phyloP scores from a whole-genome alignment of 345 rosid species.

The Conringia planisiliqua region DNA sequence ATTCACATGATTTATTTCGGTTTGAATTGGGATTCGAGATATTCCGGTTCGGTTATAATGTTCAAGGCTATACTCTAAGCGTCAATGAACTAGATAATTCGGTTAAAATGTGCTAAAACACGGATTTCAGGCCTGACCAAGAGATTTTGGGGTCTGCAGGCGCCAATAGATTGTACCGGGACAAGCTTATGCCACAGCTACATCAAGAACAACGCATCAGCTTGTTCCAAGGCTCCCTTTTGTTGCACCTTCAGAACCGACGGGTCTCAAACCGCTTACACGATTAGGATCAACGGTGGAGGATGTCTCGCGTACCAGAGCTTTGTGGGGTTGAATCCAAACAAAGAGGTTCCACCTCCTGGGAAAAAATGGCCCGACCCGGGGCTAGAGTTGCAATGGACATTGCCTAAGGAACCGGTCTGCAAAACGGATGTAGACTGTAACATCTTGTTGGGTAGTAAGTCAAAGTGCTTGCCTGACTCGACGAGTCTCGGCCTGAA shows the following conservation, averaged over 20 bases:
- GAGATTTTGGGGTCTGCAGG: slow-evolving; percentile 32
- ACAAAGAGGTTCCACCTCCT: slow-evolving; percentile 20
- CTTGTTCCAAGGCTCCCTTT: slow-evolving; percentile 35
- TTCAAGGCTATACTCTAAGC: background rate
- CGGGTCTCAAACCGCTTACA: slow-evolving; percentile 36
- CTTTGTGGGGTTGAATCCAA: slow-evolving; percentile 32
- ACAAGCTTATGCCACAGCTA: slow-evolving; percentile 49
- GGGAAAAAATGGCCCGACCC: slow-evolving; percentile 39
- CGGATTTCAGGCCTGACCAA: slow-evolving; percentile 28
- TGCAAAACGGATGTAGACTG: slow-evolving; percentile 50
- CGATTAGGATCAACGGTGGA: slow-evolving; percentile 32
- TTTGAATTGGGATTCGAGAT: background rate
- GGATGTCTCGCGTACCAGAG: slow-evolving; percentile 56
- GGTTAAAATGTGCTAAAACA: slow-evolving; percentile 5
- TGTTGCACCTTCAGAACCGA: slow-evolving; percentile 48
- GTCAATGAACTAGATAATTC: background rate
- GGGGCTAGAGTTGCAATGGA: slow-evolving; percentile 59
- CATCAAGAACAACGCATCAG: slow-evolving; percentile 36
- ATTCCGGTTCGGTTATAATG: background rate
- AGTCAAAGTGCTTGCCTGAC: slow-evolving; percentile 46
- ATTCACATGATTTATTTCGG: background rate
- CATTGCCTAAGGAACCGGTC: slow-evolving; percentile 50
- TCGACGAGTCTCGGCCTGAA: slow-evolving; percentile 22
- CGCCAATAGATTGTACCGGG: slow-evolving; percentile 38
- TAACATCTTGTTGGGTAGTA: slow-evolving; percentile 33